Evolutionary conservation across 805 yeast species (phyloP).

Genomic region (Cyberlindnera americana): DNA sequence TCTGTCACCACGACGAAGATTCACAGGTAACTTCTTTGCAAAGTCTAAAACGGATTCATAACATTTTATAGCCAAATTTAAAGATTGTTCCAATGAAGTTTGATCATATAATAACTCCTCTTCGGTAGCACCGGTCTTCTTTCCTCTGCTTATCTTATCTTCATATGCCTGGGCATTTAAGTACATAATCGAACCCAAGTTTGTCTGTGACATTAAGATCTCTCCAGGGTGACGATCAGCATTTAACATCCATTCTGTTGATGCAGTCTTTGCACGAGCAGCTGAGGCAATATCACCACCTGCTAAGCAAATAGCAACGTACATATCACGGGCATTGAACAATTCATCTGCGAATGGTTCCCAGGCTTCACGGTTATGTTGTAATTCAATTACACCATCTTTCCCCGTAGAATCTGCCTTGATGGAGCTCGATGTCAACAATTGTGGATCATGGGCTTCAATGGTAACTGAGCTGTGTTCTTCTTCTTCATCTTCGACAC

Average conservation of each 20-base stretch:
- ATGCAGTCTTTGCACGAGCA: conserved; percentile 53
- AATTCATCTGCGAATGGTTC: conserved; percentile 74
- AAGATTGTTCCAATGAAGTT: conserved; percentile 28
- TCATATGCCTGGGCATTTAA: conserved; percentile 64
- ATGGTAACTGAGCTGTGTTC: neutral
- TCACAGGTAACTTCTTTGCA: conserved; percentile 37
- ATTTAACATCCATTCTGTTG: conserved; percentile 69
- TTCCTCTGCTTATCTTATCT: conserved; percentile 37
- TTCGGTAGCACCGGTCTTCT: conserved; percentile 22
- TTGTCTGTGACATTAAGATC: conserved; percentile 60
- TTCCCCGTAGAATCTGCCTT: conserved; percentile 2
- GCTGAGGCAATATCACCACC: conserved; percentile 67
- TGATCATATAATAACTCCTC: conserved; percentile 21
- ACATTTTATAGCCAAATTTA: conserved; percentile 35
- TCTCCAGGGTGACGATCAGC: conserved; percentile 67
- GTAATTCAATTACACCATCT: conserved; percentile 16
- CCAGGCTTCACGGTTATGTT: conserved; percentile 52
- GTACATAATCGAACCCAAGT: conserved; percentile 65
- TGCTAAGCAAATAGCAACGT: conserved; percentile 66
- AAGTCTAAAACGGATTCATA: conserved; percentile 42
- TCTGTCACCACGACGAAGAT: conserved; percentile 34
- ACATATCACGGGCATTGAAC: conserved; percentile 71
- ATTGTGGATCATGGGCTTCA: conserved; percentile 4
- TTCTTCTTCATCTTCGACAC: neutral
- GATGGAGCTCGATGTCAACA: conserved; percentile 3